Evolutionary conservation across 495 filamentous ascomycete species (phyloP), one percentile per base, ranked within the genome.

Genomic region (Chaetomidium leptoderma): DNA sequence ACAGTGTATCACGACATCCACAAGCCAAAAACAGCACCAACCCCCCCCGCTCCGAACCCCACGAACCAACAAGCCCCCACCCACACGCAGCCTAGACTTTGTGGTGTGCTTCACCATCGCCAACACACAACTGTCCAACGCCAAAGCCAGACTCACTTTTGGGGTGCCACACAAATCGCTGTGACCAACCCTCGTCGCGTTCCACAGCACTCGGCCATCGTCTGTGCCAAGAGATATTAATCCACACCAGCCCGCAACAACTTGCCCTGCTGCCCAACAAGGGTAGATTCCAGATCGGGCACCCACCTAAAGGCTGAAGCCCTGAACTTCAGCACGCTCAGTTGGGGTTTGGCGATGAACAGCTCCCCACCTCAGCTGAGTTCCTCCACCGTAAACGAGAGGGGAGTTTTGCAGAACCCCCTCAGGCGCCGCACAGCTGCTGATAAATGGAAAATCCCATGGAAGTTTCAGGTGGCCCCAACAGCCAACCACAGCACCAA

Each of bases 1-100:
- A 53, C 47, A 53, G 59, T 40, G 58, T 57, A 51, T 61, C 53
- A 57, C 59, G 23, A 30, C 53, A 52, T 45, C 53, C 54, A 40
- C 52, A 32, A 17, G 23, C 58, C 52, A 56, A 61, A 61, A 61
- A 59, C 57, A 59, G 57, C 53, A 50, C 47, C 44, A 17, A 9
- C 36, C 33, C 6, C 39, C 17, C 29, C n/a, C n/a, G n/a, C n/a
- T n/a, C n/a, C n/a, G n/a, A n/a, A 4, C 29, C 21, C 42, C 53
- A 49, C 43, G 17, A 27, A 24, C 26, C 23, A 46, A 19, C 40
- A 13, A 24, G 24, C 43, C 26, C 43, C 43, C 43, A 27, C 43
- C 43, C 39, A 19, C 40, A 9, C 40, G 30, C 32, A 10, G 32
- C 16, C 16, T 30, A 0, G 6, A 47, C 44, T 2, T n/a, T 3